A percentile compares a stretch with the other conserved stretches of the same genome.
These are phyloP conservation scores for Yamadazyma songkhlaensis DNA, from an alignment of 1,139 yeast species.

Conservation along the genomic window DNA sequence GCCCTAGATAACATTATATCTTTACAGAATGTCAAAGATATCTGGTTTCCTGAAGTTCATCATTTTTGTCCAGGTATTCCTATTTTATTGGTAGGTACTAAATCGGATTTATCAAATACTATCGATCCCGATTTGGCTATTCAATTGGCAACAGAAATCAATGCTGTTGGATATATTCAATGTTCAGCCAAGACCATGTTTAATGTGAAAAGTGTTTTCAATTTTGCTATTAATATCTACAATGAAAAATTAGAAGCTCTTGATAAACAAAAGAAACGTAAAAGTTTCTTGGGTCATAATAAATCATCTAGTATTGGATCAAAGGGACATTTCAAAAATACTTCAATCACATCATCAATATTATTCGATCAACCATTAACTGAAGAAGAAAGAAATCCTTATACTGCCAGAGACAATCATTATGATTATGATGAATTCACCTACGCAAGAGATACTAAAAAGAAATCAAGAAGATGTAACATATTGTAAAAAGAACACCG, in stretches of 20 bases:
- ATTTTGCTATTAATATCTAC: slow-evolving; percentile 44
- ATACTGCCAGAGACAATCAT: slow-evolving; percentile 17
- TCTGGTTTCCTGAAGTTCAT: slow-evolving; percentile 83
- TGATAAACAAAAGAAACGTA: slow-evolving; percentile 36
- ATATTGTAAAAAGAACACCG: slow-evolving; percentile 30
- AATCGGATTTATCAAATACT: slow-evolving; percentile 53
- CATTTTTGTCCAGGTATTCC: slow-evolving; percentile 85
- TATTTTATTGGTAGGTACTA: slow-evolving; percentile 73
- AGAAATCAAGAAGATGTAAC: slow-evolving; percentile 30
- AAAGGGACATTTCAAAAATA: slow-evolving; percentile 37
- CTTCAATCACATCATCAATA: slow-evolving; percentile 35
- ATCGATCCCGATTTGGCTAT: slow-evolving; percentile 51
- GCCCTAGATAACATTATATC: slow-evolving; percentile 64
- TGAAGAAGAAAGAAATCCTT: slow-evolving; percentile 36
- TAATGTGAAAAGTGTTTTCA: slow-evolving; percentile 67
- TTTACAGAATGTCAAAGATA: slow-evolving; percentile 69
- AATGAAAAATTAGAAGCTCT: slow-evolving; percentile 33
- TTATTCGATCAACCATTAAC: slow-evolving; percentile 39
- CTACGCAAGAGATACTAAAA: slow-evolving; percentile 33
- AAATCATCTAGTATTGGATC: slow-evolving; percentile 23
- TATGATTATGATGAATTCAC: slow-evolving; percentile 45
- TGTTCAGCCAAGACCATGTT: slow-evolving; percentile 74
- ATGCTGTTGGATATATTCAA: slow-evolving; percentile 75
- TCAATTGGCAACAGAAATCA: slow-evolving; percentile 59
- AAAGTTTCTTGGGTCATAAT: slow-evolving; percentile 29